These are phyloP conservation scores for Nemania abortiva DNA, from an alignment of 2,329 filamentous ascomycete species.

Conservation along the genomic window DNA sequence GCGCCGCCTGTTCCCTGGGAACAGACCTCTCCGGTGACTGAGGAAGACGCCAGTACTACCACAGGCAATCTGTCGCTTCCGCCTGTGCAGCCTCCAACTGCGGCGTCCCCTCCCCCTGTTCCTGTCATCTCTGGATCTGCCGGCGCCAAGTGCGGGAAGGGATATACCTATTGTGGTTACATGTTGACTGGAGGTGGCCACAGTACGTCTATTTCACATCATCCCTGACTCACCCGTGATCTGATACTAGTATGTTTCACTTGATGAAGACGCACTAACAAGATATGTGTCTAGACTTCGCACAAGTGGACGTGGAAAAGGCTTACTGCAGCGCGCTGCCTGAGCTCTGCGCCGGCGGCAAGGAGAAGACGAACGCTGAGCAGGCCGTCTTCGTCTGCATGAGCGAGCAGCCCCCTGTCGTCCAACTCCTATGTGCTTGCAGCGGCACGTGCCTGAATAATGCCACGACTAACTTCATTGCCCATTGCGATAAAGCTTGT, in stretches of 20 bases:
- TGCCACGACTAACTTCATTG: constrained; percentile 49
- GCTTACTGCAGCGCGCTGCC: constrained; percentile 49
- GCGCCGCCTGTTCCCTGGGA: constrained; percentile 35
- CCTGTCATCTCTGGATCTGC: constrained; percentile 28
- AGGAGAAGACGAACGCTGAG: constrained; percentile 45
- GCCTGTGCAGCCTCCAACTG: constrained; percentile 13
- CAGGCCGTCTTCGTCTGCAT: constrained; percentile 52
- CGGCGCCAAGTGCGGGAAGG: constrained; percentile 50
- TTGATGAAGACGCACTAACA: background rate
- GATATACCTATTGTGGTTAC: constrained; percentile 52
- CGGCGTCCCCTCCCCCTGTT: constrained; percentile 22
- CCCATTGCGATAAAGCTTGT: constrained; percentile 50
- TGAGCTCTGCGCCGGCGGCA: constrained; percentile 45
- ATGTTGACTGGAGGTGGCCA: constrained; percentile 48
- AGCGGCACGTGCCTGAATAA: constrained; percentile 49
- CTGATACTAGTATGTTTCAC: background rate
- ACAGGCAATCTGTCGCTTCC: constrained; percentile 22
- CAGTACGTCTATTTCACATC: constrained; percentile 41
- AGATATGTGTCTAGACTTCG: constrained; percentile 44
- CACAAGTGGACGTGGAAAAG: constrained; percentile 44
- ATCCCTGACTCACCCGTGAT: background rate
- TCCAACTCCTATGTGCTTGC: constrained; percentile 50
- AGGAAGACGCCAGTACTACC: constrained; percentile 2
- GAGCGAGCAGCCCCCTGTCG: constrained; percentile 48
- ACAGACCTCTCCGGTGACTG: background rate